Conservation (phyloP, 768 basidiomycete species). For the Leccinum arenicola region DNA sequence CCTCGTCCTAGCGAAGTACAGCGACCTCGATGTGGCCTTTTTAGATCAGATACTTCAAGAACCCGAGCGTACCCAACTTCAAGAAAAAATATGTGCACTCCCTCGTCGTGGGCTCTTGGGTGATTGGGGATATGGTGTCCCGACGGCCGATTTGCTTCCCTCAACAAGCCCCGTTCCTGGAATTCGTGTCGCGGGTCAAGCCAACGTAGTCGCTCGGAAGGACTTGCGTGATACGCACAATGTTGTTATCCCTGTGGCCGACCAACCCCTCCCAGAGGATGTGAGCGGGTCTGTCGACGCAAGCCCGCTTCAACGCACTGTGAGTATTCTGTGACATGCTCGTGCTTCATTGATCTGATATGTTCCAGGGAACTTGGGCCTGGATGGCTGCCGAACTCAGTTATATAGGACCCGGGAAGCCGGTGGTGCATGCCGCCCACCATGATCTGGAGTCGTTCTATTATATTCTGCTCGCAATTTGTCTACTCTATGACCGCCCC, state of each 20-base stretch:
- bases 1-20: neutral
- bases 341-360: neutral
- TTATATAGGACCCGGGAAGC: neutral
- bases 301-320: neutral
- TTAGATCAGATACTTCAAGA: neutral
- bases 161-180: neutral
- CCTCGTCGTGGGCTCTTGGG: neutral
- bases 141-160: neutral
- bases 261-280: neutral
- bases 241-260: neutral
- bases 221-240: neutral
- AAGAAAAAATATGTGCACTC: neutral
- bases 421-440: neutral
- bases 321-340: neutral
- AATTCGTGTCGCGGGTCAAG: neutral
- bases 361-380: neutral
- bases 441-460: conserved; percentile 13
- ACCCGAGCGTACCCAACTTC: neutral
- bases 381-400: conserved; percentile 9
- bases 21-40: neutral
- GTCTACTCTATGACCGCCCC: neutral
- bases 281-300: neutral
- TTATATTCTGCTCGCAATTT: conserved; percentile 5
- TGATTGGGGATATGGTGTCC: conserved; percentile 8
- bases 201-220: neutral